phyloP scores from a whole-genome alignment of 352 stramenopile genomes.

The Globisporangium emineosum region DNA sequence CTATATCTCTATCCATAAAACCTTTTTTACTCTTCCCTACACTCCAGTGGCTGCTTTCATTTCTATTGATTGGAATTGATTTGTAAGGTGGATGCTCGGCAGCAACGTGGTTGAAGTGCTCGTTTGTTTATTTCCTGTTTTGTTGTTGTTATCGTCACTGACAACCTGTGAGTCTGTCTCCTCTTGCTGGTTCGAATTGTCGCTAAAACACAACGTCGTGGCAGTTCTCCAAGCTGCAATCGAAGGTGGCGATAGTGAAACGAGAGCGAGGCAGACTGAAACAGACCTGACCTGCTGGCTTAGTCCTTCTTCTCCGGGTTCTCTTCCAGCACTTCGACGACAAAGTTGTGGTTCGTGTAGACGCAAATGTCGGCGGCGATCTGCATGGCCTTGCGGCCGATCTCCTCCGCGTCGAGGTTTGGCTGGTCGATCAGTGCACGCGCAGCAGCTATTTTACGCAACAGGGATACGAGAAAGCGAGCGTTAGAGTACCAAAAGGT shows the following conservation, averaged over 20 bases:
- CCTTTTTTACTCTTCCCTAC: background rate
- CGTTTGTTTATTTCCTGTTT: background rate
- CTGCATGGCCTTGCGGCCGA: slow-evolving; percentile 92
- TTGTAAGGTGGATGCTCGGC: no score
- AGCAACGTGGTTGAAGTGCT: background rate
- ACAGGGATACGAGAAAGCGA: background rate
- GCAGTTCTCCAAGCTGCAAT: background rate
- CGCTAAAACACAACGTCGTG: background rate
- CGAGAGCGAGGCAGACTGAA: background rate
- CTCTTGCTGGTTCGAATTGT: background rate
- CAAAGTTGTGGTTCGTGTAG: slow-evolving; percentile 98
- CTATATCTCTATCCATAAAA: slow-evolving; percentile 9
- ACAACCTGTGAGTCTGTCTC: background rate
- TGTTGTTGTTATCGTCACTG: background rate
- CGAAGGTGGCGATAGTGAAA: background rate
- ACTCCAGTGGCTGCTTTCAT: background rate
- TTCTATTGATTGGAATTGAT: no score
- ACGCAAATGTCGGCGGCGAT: slow-evolving; percentile 98
- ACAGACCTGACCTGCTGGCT: background rate
- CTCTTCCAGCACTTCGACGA: slow-evolving; percentile 89
- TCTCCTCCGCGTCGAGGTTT: slow-evolving; percentile 92
- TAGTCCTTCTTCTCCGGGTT: slow-evolving; percentile 47
- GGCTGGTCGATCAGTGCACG: slow-evolving; percentile 94
- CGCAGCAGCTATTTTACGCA: slow-evolving; percentile 54
- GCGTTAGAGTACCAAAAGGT: no score